These are phyloP conservation scores for Russula ochroleuca DNA, from an alignment of 768 basidiomycete species.

Conservation along the genomic window DNA sequence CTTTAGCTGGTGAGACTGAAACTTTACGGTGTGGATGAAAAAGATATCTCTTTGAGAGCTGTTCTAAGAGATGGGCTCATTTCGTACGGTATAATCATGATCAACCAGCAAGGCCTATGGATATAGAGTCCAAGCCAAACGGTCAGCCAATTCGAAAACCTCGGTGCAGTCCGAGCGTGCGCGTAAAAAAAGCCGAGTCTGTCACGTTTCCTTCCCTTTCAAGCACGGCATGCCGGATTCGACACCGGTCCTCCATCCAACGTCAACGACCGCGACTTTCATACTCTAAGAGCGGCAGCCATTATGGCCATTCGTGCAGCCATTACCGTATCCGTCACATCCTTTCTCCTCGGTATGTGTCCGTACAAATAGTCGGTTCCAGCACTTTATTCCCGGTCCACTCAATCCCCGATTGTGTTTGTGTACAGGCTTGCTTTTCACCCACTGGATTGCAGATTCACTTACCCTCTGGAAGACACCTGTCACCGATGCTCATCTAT, in stretches of 20 bases:
- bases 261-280: neutral
- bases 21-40: too few relatives aligned
- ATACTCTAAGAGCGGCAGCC: neutral
- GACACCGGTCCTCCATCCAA: neutral
- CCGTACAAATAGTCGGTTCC: neutral
- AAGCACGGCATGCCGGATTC: neutral
- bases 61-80: too few relatives aligned
- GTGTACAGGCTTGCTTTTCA: conserved; percentile 66
- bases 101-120: too few relatives aligned
- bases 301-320: conserved; percentile 59
- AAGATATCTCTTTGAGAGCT: too few relatives aligned
- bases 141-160: too few relatives aligned
- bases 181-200: neutral
- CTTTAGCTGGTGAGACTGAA: too few relatives aligned
- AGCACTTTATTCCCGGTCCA: conserved; percentile 2
- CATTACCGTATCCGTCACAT: conserved; percentile 70
- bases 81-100: too few relatives aligned
- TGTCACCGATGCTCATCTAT: conserved; percentile 72
- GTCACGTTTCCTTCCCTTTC: conserved; percentile 8
- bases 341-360: conserved; percentile 71
- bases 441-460: conserved; percentile 92
- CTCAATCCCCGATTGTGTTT: conserved; percentile 7
- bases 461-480: conserved; percentile 86
- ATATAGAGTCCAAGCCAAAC: too few relatives aligned
- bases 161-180: too few relatives aligned